phyloP scores from a whole-genome alignment of 1,284 basidiomycete species.

The Veloboletus limbatus region DNA sequence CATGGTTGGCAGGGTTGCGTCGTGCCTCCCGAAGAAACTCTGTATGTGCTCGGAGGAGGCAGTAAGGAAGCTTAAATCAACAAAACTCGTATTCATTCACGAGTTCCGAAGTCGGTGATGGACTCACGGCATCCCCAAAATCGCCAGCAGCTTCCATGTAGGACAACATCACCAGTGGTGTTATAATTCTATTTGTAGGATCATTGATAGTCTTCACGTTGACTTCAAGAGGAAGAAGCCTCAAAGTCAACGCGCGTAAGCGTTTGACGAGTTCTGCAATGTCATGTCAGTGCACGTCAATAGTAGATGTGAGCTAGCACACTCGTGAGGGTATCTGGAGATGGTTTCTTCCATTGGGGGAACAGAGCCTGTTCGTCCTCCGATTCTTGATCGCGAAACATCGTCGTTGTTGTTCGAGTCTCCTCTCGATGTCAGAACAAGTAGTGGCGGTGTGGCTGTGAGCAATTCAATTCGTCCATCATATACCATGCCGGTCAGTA shows the following conservation, averaged over 20 bases:
- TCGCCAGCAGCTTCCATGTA: constrained; percentile 69
- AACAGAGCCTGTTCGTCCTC: constrained; percentile 47
- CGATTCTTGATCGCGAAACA: constrained; percentile 36
- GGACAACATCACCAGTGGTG: constrained; percentile 63
- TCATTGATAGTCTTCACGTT: constrained; percentile 55
- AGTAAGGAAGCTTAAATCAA: constrained; percentile 63
- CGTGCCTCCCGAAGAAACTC: constrained; percentile 78
- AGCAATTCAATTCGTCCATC: background rate
- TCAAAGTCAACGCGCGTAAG: constrained; percentile 72
- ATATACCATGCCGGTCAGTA: constrained; percentile 30
- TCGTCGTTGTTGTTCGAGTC: constrained; percentile 19
- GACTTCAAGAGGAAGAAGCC: constrained; percentile 81
- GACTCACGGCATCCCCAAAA: constrained; percentile 74
- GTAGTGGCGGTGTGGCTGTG: constrained; percentile 12
- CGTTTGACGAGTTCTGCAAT: constrained; percentile 73
- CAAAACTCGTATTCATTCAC: background rate
- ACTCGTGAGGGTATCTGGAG: constrained; percentile 75
- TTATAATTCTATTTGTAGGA: constrained; percentile 70
- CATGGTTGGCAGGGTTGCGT: constrained; percentile 77
- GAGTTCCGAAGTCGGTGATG: background rate
- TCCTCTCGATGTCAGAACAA: too few relatives aligned
- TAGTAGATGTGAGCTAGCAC: constrained; percentile 21
- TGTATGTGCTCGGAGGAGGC: constrained; percentile 75
- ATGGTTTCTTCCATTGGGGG: constrained; percentile 48
- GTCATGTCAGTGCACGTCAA: background rate